Conservation (phyloP, 2,329 filamentous ascomycete species). For the Albifimbria verrucaria region DNA sequence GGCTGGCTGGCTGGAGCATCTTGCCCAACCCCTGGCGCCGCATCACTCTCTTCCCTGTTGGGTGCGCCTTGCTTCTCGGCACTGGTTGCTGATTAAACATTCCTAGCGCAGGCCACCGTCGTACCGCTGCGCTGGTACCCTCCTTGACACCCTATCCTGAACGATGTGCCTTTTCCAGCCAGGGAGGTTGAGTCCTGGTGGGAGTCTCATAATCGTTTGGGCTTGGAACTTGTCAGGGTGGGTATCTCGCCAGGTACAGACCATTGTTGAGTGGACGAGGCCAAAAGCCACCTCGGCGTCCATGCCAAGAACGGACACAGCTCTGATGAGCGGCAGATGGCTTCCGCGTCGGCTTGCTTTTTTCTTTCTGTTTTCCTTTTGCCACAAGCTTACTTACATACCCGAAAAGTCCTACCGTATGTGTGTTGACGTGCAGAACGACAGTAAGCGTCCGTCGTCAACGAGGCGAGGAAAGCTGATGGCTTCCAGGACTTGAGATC, state of each 20-base stretch:
- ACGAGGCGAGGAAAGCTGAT: not conserved
- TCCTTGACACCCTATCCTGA: not conserved
- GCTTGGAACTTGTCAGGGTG: not conserved
- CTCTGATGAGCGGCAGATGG: not conserved
- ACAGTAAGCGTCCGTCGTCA: too few species aligned
- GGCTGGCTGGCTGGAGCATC: not conserved
- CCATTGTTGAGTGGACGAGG: not conserved
- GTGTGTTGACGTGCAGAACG: not conserved
- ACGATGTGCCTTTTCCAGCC: not conserved
- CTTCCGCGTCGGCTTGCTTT: not conserved
- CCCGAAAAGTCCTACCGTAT: not conserved
- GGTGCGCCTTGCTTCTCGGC: not conserved
- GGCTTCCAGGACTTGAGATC: not conserved
- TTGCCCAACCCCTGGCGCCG: not conserved
- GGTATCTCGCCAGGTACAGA: not conserved
- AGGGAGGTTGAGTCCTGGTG: not conserved
- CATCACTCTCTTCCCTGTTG: not conserved
- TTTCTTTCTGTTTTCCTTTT: not conserved
- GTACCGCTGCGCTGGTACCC: not conserved
- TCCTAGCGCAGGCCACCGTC: not conserved
- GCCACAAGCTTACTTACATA: not conserved
- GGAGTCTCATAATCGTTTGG: not conserved
- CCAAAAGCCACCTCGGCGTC: not conserved
- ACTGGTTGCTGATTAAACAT: not conserved
- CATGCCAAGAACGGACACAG: not conserved